These are phyloP conservation scores for Spergularia azorica DNA, from an alignment of 179 eudicot species.

Conservation along the genomic window DNA sequence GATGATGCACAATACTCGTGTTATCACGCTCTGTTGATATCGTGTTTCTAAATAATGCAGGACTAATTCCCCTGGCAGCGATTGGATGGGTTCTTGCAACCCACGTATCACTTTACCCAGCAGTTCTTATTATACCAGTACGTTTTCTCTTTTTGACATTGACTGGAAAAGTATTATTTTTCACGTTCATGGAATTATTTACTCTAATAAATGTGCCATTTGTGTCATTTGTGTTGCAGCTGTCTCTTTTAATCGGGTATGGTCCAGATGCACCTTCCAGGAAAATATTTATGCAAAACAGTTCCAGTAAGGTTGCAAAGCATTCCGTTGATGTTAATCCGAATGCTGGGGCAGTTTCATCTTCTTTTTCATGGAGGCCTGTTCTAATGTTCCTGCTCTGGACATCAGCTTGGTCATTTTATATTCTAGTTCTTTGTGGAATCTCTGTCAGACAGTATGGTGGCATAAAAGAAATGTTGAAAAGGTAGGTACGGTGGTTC, in stretches of 20 bases:
- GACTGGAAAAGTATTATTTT: background rate
- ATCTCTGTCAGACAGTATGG: conserved; percentile 70
- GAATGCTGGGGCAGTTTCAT: conserved; percentile 28
- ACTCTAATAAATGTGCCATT: background rate
- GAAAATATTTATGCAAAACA: conserved; percentile 54
- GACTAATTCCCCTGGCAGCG: conserved; percentile 76
- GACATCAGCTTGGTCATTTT: conserved; percentile 69
- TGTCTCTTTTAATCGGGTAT: conserved; percentile 67
- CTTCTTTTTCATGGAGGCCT: conserved; percentile 64
- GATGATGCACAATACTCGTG: background rate
- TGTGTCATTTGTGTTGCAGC: conserved; percentile 42
- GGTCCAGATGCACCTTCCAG: conserved; percentile 88
- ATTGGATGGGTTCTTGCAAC: conserved; percentile 90
- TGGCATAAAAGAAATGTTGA: conserved; percentile 81
- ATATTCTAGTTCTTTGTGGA: conserved; percentile 67
- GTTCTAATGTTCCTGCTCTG: conserved; percentile 65
- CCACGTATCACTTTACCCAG: conserved; percentile 91
- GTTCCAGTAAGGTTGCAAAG: conserved; percentile 22
- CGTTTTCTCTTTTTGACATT: conserved; percentile 17
- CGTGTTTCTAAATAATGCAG: conserved; percentile 43
- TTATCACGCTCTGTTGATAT: conserved; percentile 10
- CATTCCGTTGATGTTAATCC: conserved; percentile 31
- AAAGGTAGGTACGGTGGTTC: conserved; percentile 48
- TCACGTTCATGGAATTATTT: background rate
- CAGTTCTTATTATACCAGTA: conserved; percentile 81